A percentile compares a stretch with the other conserved stretches of the same genome.
phyloP scores from a whole-genome alignment of 495 filamentous ascomycete species.

The Aspergillus bertholletiae region DNA sequence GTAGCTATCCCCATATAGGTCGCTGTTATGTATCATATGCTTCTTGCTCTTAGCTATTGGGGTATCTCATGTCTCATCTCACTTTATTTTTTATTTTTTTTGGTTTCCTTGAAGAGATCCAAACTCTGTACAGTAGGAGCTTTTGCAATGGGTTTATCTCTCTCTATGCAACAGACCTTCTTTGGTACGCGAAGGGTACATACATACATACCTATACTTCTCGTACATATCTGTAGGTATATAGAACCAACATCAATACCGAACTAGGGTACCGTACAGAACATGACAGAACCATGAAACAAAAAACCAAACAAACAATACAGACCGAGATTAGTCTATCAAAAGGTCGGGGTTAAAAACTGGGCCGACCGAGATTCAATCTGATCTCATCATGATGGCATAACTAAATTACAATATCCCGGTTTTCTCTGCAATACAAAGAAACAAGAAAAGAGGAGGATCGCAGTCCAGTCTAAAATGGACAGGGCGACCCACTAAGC shows the following conservation, averaged over 20 bases:
- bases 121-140: no score
- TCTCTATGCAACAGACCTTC: no score
- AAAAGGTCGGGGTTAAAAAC: not conserved
- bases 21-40: no score
- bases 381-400: constrained; percentile 2
- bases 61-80: no score
- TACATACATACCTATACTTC: not conserved
- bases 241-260: no score
- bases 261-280: not conserved
- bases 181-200: no score
- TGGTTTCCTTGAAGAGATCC: no score
- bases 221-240: not conserved
- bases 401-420: no score
- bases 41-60: no score
- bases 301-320: not conserved
- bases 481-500: not conserved
- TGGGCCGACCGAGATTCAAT: not conserved
- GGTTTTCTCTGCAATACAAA: not conserved
- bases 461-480: not conserved
- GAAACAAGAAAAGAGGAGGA: not conserved
- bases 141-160: no score
- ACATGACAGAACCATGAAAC: not conserved
- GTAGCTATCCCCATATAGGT: no score
- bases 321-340: not conserved
- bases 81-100: no score